Base-by-base conservation (phyloP, 495 filamentous ascomycete genomes). In the Aspergillus indologenus region DNA sequence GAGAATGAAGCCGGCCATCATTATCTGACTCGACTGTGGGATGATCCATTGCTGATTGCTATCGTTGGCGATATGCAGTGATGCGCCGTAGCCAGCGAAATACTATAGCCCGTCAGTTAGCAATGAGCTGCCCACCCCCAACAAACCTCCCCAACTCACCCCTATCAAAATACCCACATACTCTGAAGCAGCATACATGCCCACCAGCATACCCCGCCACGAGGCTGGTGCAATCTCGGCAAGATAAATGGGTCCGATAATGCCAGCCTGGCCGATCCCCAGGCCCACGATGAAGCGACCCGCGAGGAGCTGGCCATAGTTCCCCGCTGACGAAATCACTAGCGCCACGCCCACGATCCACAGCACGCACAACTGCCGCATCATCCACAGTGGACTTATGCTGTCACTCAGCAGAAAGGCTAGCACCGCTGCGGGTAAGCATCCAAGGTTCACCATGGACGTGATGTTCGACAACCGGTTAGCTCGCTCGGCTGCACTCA, bases 401-500 rank as follows among this genome's bases (percentile, higher is more conserved):
- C 74, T 77, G 48, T 87, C 84, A 51, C 82, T 85, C 40, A 83
- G 60, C 17, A 81, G 56, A 66, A 86, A 85, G n/a, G 83, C 84
- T 48, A 85, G 65, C 9, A 83, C 62, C 2, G 82, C 81, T 0
- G 83, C 84, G 0, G 68, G 77, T 17, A 87, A 75, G 53, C 75
- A 78, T 0, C 85, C 84, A 42, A 87, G 77, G 45, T 85, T 82
- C 5, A 86, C 85, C 85, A 86, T 87, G 20, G 83, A 71, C 1
- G 85, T 83, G 46, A 87, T 79, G 65, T 85, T 86, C 18, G 78
- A 82, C 53, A 82, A 79, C 61, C 80, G 80, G 57, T 83, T 79
- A 11, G 83, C 81, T 56, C 54, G 54, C 17, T 66, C 47, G 2
- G 58, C 56, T 0, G 79, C 78, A 63, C 77, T 76, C 61, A 85